phyloP scores from a whole-genome alignment of 208 protist genomes.

The Crithidia thermophila region DNA sequence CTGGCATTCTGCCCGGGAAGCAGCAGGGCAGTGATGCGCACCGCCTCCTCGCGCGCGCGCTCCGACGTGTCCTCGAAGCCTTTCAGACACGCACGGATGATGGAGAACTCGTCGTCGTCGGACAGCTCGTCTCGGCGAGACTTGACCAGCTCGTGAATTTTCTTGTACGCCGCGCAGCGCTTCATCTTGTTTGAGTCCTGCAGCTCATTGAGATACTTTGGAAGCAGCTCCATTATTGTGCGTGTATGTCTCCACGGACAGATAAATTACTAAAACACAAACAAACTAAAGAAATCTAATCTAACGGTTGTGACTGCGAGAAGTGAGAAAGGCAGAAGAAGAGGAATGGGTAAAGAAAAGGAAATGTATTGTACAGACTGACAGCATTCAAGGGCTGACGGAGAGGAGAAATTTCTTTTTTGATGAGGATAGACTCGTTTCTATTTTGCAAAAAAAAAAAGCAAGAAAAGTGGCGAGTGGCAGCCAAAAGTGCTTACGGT shows the following conservation, averaged over 20 bases:
- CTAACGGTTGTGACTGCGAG: background rate
- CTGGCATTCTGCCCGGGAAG: constrained; percentile 49
- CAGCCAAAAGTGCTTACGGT: too few species aligned
- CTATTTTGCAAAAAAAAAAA: too few species aligned
- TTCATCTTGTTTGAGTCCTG: constrained; percentile 69
- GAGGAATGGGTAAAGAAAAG: background rate
- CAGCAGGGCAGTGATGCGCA: constrained; percentile 47
- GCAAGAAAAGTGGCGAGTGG: too few species aligned
- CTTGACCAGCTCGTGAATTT: constrained; percentile 45
- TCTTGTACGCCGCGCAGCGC: constrained; percentile 69
- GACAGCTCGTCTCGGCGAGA: constrained; percentile 5
- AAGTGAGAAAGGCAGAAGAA: background rate
- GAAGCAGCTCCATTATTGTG: constrained; percentile 68
- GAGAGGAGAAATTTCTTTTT: background rate
- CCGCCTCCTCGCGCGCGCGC: constrained; percentile 77
- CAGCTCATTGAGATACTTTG: constrained; percentile 77
- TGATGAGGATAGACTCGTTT: too few species aligned
- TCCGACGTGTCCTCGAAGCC: constrained; percentile 83
- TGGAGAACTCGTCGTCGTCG: constrained; percentile 48
- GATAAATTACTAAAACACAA: background rate
- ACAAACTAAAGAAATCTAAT: background rate
- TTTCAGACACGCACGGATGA: constrained; percentile 63
- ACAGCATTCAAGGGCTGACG: too few species aligned
- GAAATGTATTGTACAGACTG: background rate
- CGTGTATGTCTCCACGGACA: background rate